Percentiles rank a stretch among this genome's conserved stretches.
Conservation (phyloP, 768 basidiomycete species). For the Auricularia sp. region DNA sequence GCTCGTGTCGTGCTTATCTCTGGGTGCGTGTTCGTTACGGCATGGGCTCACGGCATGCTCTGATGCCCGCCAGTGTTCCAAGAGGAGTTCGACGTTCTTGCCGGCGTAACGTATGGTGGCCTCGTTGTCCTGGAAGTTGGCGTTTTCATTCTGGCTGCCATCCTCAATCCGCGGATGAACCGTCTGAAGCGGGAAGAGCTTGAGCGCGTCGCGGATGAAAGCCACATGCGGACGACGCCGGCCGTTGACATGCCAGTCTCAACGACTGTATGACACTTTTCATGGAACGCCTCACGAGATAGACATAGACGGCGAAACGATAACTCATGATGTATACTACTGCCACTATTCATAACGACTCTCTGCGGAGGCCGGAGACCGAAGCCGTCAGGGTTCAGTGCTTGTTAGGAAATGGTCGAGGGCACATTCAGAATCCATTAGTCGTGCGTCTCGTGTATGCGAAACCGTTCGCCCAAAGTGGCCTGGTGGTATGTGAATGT, state of each 20-base stretch:
- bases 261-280: too few species aligned
- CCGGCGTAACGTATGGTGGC: slow-evolving; percentile 48
- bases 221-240: background rate
- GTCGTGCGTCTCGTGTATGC: too few species aligned
- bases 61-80: slow-evolving; percentile 36
- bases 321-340: too few species aligned
- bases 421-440: too few species aligned
- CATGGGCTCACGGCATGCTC: background rate
- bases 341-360: too few species aligned
- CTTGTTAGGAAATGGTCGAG: too few species aligned
- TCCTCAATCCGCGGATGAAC: slow-evolving; percentile 47
- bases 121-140: slow-evolving; percentile 57
- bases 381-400: too few species aligned
- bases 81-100: slow-evolving; percentile 49
- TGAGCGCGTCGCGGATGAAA: background rate
- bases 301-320: too few species aligned
- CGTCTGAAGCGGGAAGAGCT: slow-evolving; percentile 1
- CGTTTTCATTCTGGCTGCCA: slow-evolving; percentile 48
- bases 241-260: background rate
- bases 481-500: too few species aligned
- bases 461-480: too few species aligned
- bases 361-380: too few species aligned
- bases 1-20: slow-evolving; percentile 42
- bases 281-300: too few species aligned
- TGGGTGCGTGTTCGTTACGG: background rate